Percentiles rank a stretch among this genome's conserved stretches.
Conservation (phyloP, 1,284 basidiomycete genomes). For the Inonotus hispidus region DNA sequence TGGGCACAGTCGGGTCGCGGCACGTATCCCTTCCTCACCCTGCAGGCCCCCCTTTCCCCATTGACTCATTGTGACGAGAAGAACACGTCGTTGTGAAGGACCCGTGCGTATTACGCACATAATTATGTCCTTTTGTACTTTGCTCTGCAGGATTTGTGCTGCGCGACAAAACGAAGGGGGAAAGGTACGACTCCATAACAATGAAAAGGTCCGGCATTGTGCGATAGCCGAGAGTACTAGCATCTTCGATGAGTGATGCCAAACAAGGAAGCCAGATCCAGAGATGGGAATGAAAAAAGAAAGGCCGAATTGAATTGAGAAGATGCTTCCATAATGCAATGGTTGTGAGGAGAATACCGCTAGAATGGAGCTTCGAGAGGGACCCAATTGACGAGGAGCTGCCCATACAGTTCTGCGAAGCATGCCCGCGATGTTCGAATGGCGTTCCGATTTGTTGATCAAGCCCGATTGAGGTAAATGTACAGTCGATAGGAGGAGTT, state of each 20-base stretch:
- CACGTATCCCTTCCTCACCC: not conserved
- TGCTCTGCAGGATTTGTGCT: not conserved
- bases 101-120: not conserved
- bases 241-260: conserved; percentile 8
- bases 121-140: not conserved
- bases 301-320: not conserved
- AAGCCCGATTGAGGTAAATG: conserved; percentile 6
- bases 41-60: not conserved
- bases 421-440: not conserved
- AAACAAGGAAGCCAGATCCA: conserved; percentile 10
- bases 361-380: not conserved
- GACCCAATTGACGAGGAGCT: not conserved
- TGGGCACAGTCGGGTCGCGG: not conserved
- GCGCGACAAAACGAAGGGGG: not conserved
- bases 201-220: not conserved
- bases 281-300: conserved; percentile 7
- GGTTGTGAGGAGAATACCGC: not conserved
- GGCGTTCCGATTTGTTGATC: conserved; percentile 6
- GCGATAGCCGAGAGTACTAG: conserved; percentile 11
- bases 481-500: not conserved
- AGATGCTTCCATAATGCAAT: conserved; percentile 12
- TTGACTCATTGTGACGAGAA: not conserved
- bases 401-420: not conserved
- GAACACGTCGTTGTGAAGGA: not conserved
- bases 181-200: not conserved